These are phyloP conservation scores for Diospyros lotus DNA, from an alignment of 148 eudicot genomes.

Conservation along the genomic window DNA sequence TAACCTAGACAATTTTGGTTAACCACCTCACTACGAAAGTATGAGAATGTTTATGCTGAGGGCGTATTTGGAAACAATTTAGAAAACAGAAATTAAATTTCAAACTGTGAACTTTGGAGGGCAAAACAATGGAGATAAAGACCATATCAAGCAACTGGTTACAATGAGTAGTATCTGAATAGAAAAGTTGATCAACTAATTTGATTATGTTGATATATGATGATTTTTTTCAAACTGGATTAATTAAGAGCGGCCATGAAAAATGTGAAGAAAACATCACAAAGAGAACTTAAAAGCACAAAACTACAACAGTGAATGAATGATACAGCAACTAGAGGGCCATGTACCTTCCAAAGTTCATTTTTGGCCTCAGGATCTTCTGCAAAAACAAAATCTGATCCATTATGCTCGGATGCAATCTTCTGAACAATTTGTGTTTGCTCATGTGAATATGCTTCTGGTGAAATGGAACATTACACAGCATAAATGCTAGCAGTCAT, in stretches of 20 bases:
- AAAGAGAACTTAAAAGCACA: background rate
- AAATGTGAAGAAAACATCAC: background rate
- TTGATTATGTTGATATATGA: background rate
- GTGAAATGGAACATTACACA: background rate
- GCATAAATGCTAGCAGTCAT: too few species aligned
- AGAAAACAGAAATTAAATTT: background rate
- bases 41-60: background rate
- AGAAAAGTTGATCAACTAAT: background rate
- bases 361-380: slow-evolving; percentile 89
- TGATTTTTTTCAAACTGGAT: background rate
- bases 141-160: background rate
- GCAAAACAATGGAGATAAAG: background rate
- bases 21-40: background rate
- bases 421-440: slow-evolving; percentile 81
- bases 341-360: slow-evolving; percentile 93
- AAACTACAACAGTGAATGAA: background rate
- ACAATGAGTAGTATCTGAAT: background rate
- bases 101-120: background rate
- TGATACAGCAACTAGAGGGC: background rate
- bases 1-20: background rate
- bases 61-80: background rate
- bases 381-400: slow-evolving; percentile 85
- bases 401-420: slow-evolving; percentile 79
- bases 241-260: background rate
- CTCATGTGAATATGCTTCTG: slow-evolving; percentile 93